Evolutionary conservation across 495 filamentous ascomycete species (phyloP).

Genomic region (Tuber magnatum): DNA sequence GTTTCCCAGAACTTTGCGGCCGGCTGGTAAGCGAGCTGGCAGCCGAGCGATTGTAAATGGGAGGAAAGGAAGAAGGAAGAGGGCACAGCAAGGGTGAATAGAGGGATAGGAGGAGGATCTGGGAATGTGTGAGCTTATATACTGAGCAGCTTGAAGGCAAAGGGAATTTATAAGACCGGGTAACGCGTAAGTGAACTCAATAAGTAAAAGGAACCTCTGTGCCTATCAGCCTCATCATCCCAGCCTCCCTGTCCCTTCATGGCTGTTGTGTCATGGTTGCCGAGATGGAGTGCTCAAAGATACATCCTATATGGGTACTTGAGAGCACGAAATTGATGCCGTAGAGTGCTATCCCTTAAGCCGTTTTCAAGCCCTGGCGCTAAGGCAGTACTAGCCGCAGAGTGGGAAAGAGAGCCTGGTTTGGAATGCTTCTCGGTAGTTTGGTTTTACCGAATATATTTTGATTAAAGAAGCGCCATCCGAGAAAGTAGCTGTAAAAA

Average conservation of each 20-base stretch:
- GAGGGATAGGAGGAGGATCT: background rate
- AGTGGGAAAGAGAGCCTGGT: no score
- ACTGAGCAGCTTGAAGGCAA: background rate
- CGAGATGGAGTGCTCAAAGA: background rate
- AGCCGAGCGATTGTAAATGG: background rate
- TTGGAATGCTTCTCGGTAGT: no score
- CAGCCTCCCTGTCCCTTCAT: background rate
- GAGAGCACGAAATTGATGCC: background rate
- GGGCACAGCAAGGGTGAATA: background rate
- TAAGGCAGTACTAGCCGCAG: no score
- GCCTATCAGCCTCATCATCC: background rate
- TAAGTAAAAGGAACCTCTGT: background rate
- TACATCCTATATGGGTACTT: background rate
- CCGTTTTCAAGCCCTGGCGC: no score
- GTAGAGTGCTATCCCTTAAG: no score
- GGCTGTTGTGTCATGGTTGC: no score
- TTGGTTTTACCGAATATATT: no score
- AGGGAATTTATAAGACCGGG: background rate
- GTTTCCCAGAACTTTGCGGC: background rate
- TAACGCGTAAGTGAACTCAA: background rate
- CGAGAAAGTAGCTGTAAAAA: no score
- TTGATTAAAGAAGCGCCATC: no score
- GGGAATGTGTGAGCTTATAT: background rate
- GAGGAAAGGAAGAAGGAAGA: background rate
- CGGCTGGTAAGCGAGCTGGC: background rate